Base-by-base conservation (phyloP, 768 basidiomycete genomes). In the Auricularia sp. region DNA sequence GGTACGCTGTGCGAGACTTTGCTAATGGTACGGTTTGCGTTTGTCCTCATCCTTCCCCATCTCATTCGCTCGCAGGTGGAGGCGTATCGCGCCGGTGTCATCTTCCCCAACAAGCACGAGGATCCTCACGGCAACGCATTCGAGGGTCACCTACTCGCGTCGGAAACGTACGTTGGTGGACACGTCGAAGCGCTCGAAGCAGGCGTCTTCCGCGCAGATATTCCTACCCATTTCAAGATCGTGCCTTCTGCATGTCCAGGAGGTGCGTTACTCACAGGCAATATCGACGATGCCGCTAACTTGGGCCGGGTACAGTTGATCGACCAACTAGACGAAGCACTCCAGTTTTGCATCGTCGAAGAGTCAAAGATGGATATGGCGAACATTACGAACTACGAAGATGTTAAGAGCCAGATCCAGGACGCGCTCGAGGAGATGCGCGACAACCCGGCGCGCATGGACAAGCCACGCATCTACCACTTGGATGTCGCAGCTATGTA, bases 401-500 rank as follows among this genome's bases (percentile, higher is more conserved):
- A 93, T 72, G 88, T 98, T 73, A 96, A 94, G 72, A 77, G 75
- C 18, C 77, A 88, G 66, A 97, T 99, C 64, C 82, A 81, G 66
- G 72, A 79, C 0, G 86, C 88, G 58, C 85, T 99, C 35, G 93
- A 96, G 72, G 73, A 86, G 67, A 88, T 98, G 81, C 92, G 93
- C 34, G 94, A 98, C 76, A 86, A 89, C 65, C 96, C 97, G 0
- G 83, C 86, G 63, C 91, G 96, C 14, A 79, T 80, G 53, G 95
- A 98, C 77, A 90, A 87, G 12, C 97, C 97, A 0, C 85, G 98
- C 67, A 98, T 99, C 72, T 99, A 99, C 76, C 97, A 99, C 75
- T 77, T 98, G 71, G 97, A 99, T 71, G 97, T 99, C 67, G 97
- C 97, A 2, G 97, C 97, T 67, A 99, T 99, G 97, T 98, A 99